A percentile compares a stretch with the other conserved stretches of the same genome.
Evolutionary conservation across 2,329 filamentous ascomycete species (phyloP).

Genomic region (Cercospora zeae-maydis): DNA sequence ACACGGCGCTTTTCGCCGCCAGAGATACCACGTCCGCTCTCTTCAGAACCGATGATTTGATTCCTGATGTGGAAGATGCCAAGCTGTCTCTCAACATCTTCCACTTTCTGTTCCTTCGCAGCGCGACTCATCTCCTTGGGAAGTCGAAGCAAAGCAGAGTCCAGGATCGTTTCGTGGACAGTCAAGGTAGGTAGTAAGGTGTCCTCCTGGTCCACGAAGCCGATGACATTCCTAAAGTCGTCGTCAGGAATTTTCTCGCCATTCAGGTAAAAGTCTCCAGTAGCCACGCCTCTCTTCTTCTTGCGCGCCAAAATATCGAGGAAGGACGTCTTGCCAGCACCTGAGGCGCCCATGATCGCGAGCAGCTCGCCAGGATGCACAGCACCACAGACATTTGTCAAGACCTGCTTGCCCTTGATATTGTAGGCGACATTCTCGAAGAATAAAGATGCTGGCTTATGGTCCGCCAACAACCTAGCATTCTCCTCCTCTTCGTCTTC

Average conservation of each 20-base stretch:
- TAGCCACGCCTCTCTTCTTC: conserved; percentile 80
- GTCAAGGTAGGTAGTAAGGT: conserved; percentile 94
- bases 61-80: conserved; percentile 93
- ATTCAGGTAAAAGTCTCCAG: conserved; percentile 86
- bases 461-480: conserved; percentile 81
- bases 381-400: conserved; percentile 74
- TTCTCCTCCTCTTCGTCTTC: conserved; percentile 84
- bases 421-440: conserved; percentile 86
- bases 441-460: conserved; percentile 83
- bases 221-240: conserved; percentile 87
- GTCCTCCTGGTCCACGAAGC: conserved; percentile 97
- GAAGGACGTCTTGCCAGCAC: conserved; percentile 95
- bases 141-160: conserved; percentile 85
- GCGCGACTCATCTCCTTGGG: conserved; percentile 82
- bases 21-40: conserved; percentile 91
- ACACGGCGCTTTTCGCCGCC: conserved; percentile 95
- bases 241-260: conserved; percentile 81
- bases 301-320: conserved; percentile 93
- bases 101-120: conserved; percentile 86
- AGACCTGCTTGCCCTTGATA: conserved; percentile 82
- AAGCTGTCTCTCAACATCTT: conserved; percentile 92
- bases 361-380: conserved; percentile 94
- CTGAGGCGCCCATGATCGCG: conserved; percentile 97
- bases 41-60: conserved; percentile 92
- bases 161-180: conserved; percentile 95